Percentiles rank a stretch among this genome's conserved stretches.
Evolutionary conservation across 2,329 filamentous ascomycete species (phyloP).

Genomic region (Exophiala spinifera): DNA sequence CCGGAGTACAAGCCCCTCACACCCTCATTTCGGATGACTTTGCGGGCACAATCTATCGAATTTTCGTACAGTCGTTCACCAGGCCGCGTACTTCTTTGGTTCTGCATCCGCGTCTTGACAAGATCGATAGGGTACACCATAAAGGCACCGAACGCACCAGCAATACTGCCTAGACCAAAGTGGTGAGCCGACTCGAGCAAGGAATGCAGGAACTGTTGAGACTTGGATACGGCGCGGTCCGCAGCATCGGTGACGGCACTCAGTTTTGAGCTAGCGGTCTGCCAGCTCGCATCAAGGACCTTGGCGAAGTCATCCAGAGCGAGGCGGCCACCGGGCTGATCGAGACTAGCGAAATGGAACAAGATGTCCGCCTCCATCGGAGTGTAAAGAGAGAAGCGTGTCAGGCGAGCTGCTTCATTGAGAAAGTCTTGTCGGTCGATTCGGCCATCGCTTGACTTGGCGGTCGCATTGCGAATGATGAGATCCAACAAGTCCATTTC

Average conservation of each 20-base stretch:
- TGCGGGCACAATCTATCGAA: conserved; percentile 89
- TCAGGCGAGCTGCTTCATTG: conserved; percentile 86
- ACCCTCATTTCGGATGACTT: conserved; percentile 91
- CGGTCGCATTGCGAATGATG: conserved; percentile 81
- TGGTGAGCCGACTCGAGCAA: conserved; percentile 79
- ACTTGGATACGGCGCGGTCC: conserved; percentile 54
- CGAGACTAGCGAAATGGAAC: conserved; percentile 94
- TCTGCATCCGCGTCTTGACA: conserved; percentile 98
- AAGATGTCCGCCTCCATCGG: conserved; percentile 98
- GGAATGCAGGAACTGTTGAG: conserved; percentile 59
- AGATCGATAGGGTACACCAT: conserved; percentile 99
- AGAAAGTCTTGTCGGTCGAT: conserved; percentile 93
- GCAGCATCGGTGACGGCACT: conserved; percentile 38
- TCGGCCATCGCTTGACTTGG: conserved; percentile 80
- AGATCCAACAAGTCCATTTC: conserved; percentile 98
- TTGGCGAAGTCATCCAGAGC: conserved; percentile 84
- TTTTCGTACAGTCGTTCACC: conserved; percentile 94
- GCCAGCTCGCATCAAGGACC: conserved; percentile 91
- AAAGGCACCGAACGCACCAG: conserved; percentile 95
- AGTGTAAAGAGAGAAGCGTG: conserved; percentile 92
- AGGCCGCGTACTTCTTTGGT: conserved; percentile 78
- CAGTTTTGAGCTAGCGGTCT: conserved; percentile 57
- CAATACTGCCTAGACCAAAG: conserved; percentile 83
- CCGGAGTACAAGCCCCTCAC: conserved; percentile 88
- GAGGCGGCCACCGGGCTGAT: conserved; percentile 82